Conservation (phyloP, 805 yeast genomes). For the Candida patagonica region DNA sequence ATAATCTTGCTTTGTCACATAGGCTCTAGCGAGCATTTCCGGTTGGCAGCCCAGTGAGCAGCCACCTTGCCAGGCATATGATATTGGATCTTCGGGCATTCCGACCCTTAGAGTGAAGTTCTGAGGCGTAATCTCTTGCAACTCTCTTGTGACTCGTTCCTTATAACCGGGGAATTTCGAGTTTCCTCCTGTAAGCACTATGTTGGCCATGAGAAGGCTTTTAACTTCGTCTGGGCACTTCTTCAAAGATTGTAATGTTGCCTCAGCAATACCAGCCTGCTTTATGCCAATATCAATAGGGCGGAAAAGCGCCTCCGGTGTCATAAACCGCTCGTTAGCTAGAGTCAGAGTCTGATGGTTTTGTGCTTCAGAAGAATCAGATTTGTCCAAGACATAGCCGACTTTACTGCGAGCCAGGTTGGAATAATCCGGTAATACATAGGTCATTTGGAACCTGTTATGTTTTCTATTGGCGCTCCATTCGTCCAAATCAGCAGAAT, state of each 20-base stretch:
- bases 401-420: conserved; percentile 44
- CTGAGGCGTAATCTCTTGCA: conserved; percentile 28
- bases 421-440: conserved; percentile 81
- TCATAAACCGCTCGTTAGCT: conserved; percentile 76
- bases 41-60: conserved; percentile 31
- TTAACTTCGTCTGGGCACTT: conserved; percentile 59
- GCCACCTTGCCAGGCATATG: conserved; percentile 55
- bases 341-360: conserved; percentile 53
- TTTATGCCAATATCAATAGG: conserved; percentile 74
- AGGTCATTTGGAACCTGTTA: conserved; percentile 43
- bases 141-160: conserved; percentile 39
- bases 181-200: conserved; percentile 77
- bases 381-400: conserved; percentile 45
- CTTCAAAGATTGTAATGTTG: conserved; percentile 58
- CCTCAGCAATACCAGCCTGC: conserved; percentile 68
- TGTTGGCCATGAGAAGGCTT: conserved; percentile 71
- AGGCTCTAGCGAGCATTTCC: conserved; percentile 36
- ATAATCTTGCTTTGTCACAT: conserved; percentile 71
- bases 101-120: conserved; percentile 23
- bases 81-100: conserved; percentile 29
- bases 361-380: conserved; percentile 19
- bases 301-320: conserved; percentile 79
- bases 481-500: conserved; percentile 36
- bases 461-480: conserved; percentile 21
- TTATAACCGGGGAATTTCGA: conserved; percentile 60